Base-by-base conservation (phyloP, 2,329 filamentous ascomycete species). In the Amauroascus niger region DNA sequence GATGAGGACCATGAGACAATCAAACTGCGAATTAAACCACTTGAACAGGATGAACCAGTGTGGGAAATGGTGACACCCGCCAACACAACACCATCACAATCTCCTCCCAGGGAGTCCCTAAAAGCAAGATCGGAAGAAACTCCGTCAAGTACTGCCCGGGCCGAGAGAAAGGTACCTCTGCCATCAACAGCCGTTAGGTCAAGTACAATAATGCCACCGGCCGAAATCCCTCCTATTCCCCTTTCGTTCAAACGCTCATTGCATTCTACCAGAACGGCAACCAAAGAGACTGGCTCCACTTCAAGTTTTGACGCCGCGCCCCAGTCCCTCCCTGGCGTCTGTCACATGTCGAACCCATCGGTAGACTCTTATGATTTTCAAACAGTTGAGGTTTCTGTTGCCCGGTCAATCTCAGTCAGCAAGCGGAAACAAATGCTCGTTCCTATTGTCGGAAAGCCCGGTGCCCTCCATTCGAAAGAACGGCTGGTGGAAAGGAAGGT, bases 361-460 rank as follows among this genome's bases (percentile, higher is more conserved):
- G 54, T 58, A 13, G 39, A 52, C 18, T 49, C 56, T 6, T 52
- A 56, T 8, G 50, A 49, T 30, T 43, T 53, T 35, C 43, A 55
- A 57, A 33, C 57, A 56, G 60, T 70, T 33, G 66, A 71, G 55
- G 62, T 72, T 30, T 71, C 69, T 2, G 63, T 67, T 33, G 70
- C 70, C 2, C 61, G 69, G 26, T 71, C 70, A 4, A 59, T 73
- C 7, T 71, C 69, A 7, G 64, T 72, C 0, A 65, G 65, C 0
- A 64, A 64, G 7, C 68, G 62, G 28, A 65, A 62, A 39, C 67
- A 71, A 51, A 56, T 69, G n/a, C 57, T 72, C 6, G 66, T 72
- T 6, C 69, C 70, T 0, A 62, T 71, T 11, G 1, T 59, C 62
- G 8, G 45, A 57, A 3, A 63, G 62, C 43, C 62, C 62, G 14